Percentiles rank a stretch among this genome's conserved stretches.
These are phyloP conservation scores for Diplodia sapinea DNA, from an alignment of 2,329 filamentous ascomycete species.

Conservation along the genomic window DNA sequence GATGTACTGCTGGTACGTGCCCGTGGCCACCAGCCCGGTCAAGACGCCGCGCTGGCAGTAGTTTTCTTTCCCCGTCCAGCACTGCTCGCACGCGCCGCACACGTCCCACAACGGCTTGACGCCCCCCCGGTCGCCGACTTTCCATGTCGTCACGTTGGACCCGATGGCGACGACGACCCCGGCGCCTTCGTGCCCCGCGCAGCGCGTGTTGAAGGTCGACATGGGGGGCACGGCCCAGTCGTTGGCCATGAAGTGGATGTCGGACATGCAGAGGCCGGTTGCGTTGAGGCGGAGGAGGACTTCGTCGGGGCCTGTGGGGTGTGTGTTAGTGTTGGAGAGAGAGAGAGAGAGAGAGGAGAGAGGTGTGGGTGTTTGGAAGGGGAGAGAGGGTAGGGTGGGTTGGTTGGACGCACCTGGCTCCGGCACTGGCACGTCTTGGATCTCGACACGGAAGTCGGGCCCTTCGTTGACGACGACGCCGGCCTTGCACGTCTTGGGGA, in stretches of 20 bases:
- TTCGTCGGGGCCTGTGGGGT: conserved; percentile 60
- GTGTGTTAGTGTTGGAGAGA: not conserved
- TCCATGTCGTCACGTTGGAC: conserved; percentile 56
- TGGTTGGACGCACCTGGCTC: conserved; percentile 48
- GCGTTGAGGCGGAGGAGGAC: conserved; percentile 63
- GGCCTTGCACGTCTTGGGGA: conserved; percentile 58
- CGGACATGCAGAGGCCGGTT: conserved; percentile 64
- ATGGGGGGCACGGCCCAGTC: conserved; percentile 55
- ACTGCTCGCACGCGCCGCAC: conserved; percentile 58
- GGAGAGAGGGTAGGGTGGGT: not conserved
- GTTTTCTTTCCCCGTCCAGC: conserved; percentile 60
- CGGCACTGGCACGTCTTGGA: conserved; percentile 56
- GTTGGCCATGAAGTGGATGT: conserved; percentile 63
- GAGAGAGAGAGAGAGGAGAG: too few relatives aligned
- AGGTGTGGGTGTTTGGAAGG: not conserved
- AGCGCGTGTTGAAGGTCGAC: conserved; percentile 51
- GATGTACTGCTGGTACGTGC: conserved; percentile 64
- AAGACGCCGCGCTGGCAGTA: conserved; percentile 57
- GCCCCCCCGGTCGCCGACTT: conserved; percentile 61
- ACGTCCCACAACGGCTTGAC: conserved; percentile 60
- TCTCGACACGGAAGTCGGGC: conserved; percentile 55
- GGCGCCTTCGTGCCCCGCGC: conserved; percentile 62
- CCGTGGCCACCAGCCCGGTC: conserved; percentile 52
- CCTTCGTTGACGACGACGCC: conserved; percentile 61
- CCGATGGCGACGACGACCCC: conserved; percentile 65